Percentiles rank a stretch among this genome's conserved stretches.
phyloP scores from a whole-genome alignment of 2,329 filamentous ascomycete genomes.

The Penicillium oxalicum region DNA sequence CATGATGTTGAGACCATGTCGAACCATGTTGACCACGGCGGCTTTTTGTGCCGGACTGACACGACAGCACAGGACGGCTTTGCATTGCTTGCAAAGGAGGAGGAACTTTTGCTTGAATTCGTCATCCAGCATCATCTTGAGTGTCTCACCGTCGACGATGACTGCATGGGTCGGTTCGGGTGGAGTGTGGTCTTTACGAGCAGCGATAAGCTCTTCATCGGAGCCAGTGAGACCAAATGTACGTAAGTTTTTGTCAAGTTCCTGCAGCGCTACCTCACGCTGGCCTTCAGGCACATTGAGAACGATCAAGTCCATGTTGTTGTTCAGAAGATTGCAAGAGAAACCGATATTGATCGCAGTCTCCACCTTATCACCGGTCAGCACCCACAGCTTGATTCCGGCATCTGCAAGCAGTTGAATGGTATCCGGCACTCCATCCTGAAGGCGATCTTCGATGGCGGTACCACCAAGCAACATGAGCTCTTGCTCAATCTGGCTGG shows the following conservation, averaged over 20 bases:
- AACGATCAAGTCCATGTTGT: constrained; percentile 94
- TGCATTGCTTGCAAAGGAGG: constrained; percentile 92
- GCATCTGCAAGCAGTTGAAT: constrained; percentile 86
- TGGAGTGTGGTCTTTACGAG: constrained; percentile 76
- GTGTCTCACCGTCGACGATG: constrained; percentile 88
- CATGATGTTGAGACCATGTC: constrained; percentile 91
- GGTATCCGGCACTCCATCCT: constrained; percentile 94
- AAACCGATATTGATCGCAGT: constrained; percentile 99
- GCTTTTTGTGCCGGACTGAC: constrained; percentile 96
- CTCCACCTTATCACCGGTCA: constrained; percentile 97
- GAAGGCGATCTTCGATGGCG: constrained; percentile 92
- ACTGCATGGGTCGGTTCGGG: constrained; percentile 84
- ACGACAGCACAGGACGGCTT: constrained; percentile 91
- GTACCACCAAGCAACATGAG: constrained; percentile 85
- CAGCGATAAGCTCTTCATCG: constrained; percentile 74
- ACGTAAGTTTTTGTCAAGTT: constrained; percentile 67
- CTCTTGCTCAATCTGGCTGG: constrained; percentile 86
- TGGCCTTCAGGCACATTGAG: constrained; percentile 78
- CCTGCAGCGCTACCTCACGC: constrained; percentile 56
- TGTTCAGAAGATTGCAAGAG: constrained; percentile 94
- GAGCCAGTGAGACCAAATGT: constrained; percentile 75
- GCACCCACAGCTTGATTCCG: constrained; percentile 96
- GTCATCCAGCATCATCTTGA: constrained; percentile 81
- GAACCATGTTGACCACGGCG: constrained; percentile 93
- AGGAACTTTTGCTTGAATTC: constrained; percentile 84